phyloP scores from a whole-genome alignment of 2,329 filamentous ascomycete species.

The Trichoderma endophyticum region DNA sequence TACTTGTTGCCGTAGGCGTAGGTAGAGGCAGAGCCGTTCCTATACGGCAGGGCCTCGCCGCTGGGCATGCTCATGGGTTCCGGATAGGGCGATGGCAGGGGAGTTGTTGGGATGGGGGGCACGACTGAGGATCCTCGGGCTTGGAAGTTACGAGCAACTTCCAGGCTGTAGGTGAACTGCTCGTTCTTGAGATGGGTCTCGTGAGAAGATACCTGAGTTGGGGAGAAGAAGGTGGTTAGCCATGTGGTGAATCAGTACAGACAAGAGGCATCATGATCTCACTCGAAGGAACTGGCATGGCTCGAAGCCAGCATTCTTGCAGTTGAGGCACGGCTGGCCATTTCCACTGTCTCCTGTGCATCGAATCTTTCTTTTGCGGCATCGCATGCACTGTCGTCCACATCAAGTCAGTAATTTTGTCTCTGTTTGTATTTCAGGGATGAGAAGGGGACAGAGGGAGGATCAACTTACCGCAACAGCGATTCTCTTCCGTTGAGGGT shows the following conservation, averaged over 20 bases:
- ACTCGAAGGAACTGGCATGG: conserved; percentile 81
- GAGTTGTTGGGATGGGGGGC: conserved; percentile 14
- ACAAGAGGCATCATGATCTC: conserved; percentile 27
- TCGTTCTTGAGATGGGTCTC: conserved; percentile 30
- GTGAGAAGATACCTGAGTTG: conserved; percentile 32
- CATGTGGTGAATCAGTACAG: neutral
- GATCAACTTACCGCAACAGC: conserved; percentile 52
- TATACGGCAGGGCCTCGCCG: conserved; percentile 24
- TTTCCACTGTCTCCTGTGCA: conserved; percentile 83
- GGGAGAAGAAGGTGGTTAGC: neutral
- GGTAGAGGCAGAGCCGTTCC: conserved; percentile 23
- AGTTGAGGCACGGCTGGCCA: conserved; percentile 78
- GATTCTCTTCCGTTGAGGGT: conserved; percentile 54
- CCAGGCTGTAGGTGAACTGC: conserved; percentile 30
- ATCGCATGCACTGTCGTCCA: conserved; percentile 70
- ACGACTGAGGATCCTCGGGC: conserved; percentile 24
- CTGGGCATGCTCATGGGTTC: conserved; percentile 23
- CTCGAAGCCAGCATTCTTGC: conserved; percentile 67
- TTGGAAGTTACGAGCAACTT: conserved; percentile 33
- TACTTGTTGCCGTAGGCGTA: conserved; percentile 29
- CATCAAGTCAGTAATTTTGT: neutral
- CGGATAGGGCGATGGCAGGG: conserved; percentile 18
- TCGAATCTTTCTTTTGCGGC: conserved; percentile 89
- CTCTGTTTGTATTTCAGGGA: neutral
- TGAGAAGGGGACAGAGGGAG: neutral